Percentiles rank a stretch among this genome's conserved stretches.
phyloP scores from a whole-genome alignment of 148 eudicot species.

The Dianthus caryophyllus region DNA sequence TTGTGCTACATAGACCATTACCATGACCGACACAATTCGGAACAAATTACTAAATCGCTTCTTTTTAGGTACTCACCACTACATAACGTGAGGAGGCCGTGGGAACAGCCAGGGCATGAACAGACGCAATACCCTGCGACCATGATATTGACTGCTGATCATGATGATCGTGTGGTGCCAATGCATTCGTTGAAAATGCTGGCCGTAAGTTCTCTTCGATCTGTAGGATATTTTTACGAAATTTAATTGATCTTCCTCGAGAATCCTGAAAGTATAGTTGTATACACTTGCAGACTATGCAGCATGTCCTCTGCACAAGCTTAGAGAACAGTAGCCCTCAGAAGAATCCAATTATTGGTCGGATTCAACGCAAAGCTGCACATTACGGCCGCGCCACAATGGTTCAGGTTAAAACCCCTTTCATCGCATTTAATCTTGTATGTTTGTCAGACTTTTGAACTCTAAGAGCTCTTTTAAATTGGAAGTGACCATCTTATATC shows the following conservation, averaged over 20 bases:
- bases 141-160: constrained; percentile 94
- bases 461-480: too few species aligned
- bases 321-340: constrained; percentile 82
- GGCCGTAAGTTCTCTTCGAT: constrained; percentile 58
- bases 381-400: constrained; percentile 93
- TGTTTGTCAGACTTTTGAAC: too few species aligned
- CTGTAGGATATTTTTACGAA: background rate
- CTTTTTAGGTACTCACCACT: constrained; percentile 12
- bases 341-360: constrained; percentile 75
- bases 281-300: constrained; percentile 58
- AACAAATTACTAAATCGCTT: constrained; percentile 20
- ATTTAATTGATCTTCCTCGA: background rate
- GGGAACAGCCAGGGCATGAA: constrained; percentile 59
- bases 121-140: constrained; percentile 72
- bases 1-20: background rate
- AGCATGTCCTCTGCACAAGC: constrained; percentile 78
- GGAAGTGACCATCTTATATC: too few species aligned
- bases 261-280: constrained; percentile 5
- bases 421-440: background rate
- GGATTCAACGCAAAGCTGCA: constrained; percentile 86
- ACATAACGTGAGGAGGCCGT: constrained; percentile 87
- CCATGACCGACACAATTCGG: constrained; percentile 37
- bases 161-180: constrained; percentile 96
- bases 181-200: constrained; percentile 77
- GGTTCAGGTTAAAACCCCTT: constrained; percentile 38